Conservation (phyloP, 2,329 filamentous ascomycete species). For the Xylariaceae sp. region DNA sequence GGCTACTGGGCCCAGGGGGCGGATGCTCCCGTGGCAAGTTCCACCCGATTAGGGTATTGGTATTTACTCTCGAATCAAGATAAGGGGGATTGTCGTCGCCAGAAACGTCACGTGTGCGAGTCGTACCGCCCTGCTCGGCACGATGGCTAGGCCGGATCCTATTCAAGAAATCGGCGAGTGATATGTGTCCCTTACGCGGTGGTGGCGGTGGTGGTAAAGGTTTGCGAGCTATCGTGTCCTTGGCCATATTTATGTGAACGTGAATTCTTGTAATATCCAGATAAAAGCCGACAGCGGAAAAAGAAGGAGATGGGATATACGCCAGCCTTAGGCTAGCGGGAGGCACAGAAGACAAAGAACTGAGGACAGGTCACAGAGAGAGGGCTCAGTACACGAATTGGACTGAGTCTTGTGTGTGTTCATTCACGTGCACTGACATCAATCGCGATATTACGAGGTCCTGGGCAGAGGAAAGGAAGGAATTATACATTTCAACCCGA, state of each 20-base stretch:
- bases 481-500: background rate
- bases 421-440: background rate
- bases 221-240: slow-evolving; percentile 4
- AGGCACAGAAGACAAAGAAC: slow-evolving; percentile 6
- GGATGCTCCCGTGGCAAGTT: slow-evolving; percentile 25
- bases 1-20: background rate
- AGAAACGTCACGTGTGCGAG: slow-evolving; percentile 28
- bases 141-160: slow-evolving; percentile 45
- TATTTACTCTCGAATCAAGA: slow-evolving; percentile 20
- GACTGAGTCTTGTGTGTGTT: no score
- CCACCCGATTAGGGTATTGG: slow-evolving; percentile 27
- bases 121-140: slow-evolving; percentile 46
- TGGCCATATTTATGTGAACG: slow-evolving; percentile 15
- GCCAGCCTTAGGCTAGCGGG: slow-evolving; percentile 7
- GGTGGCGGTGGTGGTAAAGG: slow-evolving; percentile 1
- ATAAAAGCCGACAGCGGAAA: background rate
- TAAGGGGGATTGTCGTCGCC: slow-evolving; percentile 23
- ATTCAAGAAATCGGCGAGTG: slow-evolving; percentile 38
- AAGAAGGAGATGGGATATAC: slow-evolving; percentile 5
- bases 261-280: background rate
- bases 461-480: background rate
- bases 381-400: no score
- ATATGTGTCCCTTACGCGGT: slow-evolving; percentile 24
- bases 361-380: slow-evolving; percentile 4
- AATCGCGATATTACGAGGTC: background rate